Percentiles rank a stretch among this genome's conserved stretches.
phyloP scores from a whole-genome alignment of 768 basidiomycete genomes.

The Podaxis rugospora region DNA sequence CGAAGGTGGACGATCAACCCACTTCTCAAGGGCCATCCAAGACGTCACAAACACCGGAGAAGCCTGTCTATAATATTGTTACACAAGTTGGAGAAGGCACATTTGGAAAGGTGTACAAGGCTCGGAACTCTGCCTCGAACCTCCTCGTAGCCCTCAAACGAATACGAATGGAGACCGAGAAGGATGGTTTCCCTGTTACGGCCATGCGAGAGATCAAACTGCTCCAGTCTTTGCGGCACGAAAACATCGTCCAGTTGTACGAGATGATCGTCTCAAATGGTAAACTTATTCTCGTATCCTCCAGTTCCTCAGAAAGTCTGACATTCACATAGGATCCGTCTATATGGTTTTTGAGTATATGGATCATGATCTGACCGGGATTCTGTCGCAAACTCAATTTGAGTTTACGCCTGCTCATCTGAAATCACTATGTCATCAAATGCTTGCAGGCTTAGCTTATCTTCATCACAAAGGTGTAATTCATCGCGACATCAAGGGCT shows the following conservation, averaged over 20 bases:
- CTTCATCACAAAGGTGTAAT: slow-evolving; percentile 95
- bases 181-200: slow-evolving; percentile 97
- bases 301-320: background rate
- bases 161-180: slow-evolving; percentile 96
- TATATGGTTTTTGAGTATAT: slow-evolving; percentile 99
- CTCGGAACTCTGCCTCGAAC: slow-evolving; percentile 75
- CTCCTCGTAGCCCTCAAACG: slow-evolving; percentile 87
- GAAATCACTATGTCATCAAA: slow-evolving; percentile 94
- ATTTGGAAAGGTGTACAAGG: slow-evolving; percentile 97
- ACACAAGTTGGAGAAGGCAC: slow-evolving; percentile 98
- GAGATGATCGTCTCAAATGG: slow-evolving; percentile 99
- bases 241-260: slow-evolving; percentile 82
- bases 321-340: slow-evolving; percentile 63
- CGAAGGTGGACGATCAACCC: slow-evolving; percentile 1
- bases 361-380: slow-evolving; percentile 96
- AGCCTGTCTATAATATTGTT: slow-evolving; percentile 79
- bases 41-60: slow-evolving; percentile 20
- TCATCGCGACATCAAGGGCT: slow-evolving; percentile 98
- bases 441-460: slow-evolving; percentile 92
- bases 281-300: slow-evolving; percentile 27
- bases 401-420: slow-evolving; percentile 81
- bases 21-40: slow-evolving; percentile 9
- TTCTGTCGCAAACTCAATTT: slow-evolving; percentile 89
- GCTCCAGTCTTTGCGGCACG: slow-evolving; percentile 84
- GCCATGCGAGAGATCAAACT: slow-evolving; percentile 99